These are phyloP conservation scores for Hericium erinaceus DNA, from an alignment of 768 basidiomycete species.

Conservation along the genomic window DNA sequence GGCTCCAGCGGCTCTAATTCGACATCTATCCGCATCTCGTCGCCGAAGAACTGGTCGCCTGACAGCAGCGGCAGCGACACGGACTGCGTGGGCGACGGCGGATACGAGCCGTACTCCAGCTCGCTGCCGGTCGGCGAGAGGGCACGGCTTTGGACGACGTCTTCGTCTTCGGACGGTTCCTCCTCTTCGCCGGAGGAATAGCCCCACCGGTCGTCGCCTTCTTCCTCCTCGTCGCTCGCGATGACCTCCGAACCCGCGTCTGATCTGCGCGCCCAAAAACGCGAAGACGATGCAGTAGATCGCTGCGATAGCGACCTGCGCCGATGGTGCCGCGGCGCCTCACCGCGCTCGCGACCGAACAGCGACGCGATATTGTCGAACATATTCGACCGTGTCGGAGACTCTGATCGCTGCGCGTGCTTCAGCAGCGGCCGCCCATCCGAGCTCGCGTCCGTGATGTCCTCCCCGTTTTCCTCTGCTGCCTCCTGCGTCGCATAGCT, in stretches of 20 bases:
- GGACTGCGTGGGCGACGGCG: conserved; percentile 46
- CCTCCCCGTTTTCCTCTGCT: conserved; percentile 11
- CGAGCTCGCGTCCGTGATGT: conserved; percentile 4
- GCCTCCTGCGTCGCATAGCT: conserved; percentile 5
- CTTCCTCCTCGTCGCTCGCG: conserved; percentile 40
- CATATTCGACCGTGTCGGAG: conserved; percentile 27
- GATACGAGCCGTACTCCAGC: conserved; percentile 64
- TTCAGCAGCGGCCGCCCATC: neutral
- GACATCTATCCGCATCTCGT: conserved; percentile 76
- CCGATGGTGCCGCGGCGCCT: conserved; percentile 31
- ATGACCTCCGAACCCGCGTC: conserved; percentile 51
- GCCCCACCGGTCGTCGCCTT: conserved; percentile 74
- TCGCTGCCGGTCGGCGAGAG: conserved; percentile 38
- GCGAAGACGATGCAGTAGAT: conserved; percentile 43
- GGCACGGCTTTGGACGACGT: conserved; percentile 22
- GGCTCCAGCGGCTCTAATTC: conserved; percentile 52
- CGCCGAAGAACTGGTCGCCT: conserved; percentile 74
- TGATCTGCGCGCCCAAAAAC: conserved; percentile 42
- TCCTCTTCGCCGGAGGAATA: conserved; percentile 83
- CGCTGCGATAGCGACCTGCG: conserved; percentile 45
- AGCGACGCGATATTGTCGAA: conserved; percentile 64
- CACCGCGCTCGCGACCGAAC: conserved; percentile 33
- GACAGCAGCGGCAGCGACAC: conserved; percentile 57
- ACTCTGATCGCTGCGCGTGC: conserved; percentile 14
- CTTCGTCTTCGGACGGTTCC: conserved; percentile 35